These are phyloP conservation scores for Bryoerythrophyllum caledonicum DNA, from an alignment of 225 moss, liverwort and hornwort species.

Conservation along the genomic window DNA sequence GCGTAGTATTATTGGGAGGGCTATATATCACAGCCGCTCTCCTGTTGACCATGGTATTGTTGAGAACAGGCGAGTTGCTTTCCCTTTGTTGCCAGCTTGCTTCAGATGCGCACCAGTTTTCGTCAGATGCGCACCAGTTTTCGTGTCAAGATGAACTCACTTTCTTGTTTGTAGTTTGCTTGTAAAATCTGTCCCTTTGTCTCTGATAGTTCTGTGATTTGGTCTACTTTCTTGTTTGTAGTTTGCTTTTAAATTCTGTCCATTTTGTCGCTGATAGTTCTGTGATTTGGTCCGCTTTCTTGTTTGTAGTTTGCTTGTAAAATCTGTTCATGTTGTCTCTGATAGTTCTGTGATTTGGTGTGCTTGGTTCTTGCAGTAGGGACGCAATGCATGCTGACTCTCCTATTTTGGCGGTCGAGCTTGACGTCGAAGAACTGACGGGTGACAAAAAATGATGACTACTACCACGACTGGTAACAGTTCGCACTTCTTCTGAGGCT, in stretches of 20 bases:
- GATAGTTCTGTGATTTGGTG: slow-evolving; percentile 2
- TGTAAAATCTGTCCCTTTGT: neutral
- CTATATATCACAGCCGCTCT: slow-evolving; percentile 86
- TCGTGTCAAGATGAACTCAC: neutral
- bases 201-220: slow-evolving; percentile 4
- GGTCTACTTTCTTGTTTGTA: slow-evolving; percentile 15
- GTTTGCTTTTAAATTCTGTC: no score
- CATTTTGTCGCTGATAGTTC: no score
- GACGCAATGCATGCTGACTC: slow-evolving; percentile 89
- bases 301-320: neutral
- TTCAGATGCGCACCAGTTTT: neutral
- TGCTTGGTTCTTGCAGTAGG: slow-evolving; percentile 52
- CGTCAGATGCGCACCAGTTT: slow-evolving; percentile 6
- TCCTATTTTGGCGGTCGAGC: slow-evolving; percentile 88
- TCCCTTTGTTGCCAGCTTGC: slow-evolving; percentile 8
- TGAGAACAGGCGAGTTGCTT: slow-evolving; percentile 67
- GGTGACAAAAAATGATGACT: slow-evolving; percentile 44
- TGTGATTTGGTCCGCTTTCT: no score
- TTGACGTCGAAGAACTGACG: slow-evolving; percentile 82
- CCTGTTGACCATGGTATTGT: slow-evolving; percentile 86
- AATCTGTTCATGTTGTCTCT: neutral
- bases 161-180: neutral
- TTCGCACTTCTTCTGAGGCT: neutral
- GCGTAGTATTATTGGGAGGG: slow-evolving; percentile 79
- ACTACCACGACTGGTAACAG: slow-evolving; percentile 6